Evolutionary conservation across 225 moss, liverwort and hornwort genomes (phyloP).

Genomic region (Climacium dendroides): DNA sequence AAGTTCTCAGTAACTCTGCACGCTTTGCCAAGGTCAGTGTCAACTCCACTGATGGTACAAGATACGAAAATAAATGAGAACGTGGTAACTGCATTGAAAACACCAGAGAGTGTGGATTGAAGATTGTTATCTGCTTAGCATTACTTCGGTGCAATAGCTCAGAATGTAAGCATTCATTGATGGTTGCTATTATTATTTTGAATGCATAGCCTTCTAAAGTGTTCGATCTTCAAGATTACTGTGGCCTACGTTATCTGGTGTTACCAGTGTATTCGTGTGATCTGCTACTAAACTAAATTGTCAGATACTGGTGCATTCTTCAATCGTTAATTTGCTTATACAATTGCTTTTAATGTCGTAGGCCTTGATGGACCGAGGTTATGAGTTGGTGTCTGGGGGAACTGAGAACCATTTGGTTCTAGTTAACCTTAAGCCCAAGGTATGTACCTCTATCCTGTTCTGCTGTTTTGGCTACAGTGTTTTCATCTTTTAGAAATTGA

Average conservation of each 20-base stretch:
- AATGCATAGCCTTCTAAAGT: background rate
- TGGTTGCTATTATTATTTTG: background rate
- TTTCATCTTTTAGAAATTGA: background rate
- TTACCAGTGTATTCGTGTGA: background rate
- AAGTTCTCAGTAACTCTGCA: constrained; percentile 64
- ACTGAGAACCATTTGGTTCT: constrained; percentile 89
- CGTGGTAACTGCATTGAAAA: background rate
- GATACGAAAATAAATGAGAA: background rate
- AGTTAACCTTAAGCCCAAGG: constrained; percentile 82
- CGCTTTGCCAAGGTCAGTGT: constrained; percentile 66
- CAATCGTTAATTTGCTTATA: background rate
- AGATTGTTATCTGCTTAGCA: background rate
- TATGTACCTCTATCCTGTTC: background rate
- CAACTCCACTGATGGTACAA: background rate
- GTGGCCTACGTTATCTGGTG: background rate
- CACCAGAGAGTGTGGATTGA: background rate
- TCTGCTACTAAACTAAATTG: background rate
- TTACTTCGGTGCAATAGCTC: background rate
- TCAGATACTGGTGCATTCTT: background rate
- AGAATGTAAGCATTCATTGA: background rate
- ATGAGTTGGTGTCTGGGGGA: constrained; percentile 82
- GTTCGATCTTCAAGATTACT: background rate
- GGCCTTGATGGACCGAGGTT: constrained; percentile 60
- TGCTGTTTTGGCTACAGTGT: background rate
- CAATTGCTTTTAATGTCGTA: background rate